phyloP scores from a whole-genome alignment of 2,329 filamentous ascomycete species.

The Lachnellula willkommii region DNA sequence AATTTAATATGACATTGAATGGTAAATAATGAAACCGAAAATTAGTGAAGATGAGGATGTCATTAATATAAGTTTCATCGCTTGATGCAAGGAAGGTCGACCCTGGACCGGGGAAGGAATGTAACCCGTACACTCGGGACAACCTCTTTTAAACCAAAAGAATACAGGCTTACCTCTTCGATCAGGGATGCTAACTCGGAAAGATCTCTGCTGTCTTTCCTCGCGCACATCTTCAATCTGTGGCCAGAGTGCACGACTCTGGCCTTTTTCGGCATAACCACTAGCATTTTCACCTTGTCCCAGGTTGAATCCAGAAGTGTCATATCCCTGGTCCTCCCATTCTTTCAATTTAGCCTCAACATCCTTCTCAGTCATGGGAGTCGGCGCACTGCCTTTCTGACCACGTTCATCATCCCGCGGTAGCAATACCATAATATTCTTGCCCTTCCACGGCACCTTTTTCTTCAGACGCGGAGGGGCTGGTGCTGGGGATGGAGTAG shows the following conservation, averaged over 20 bases:
- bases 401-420: conserved; percentile 64
- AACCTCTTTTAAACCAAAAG: not conserved
- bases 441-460: conserved; percentile 69
- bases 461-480: conserved; percentile 59
- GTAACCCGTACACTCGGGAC: no score
- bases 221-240: conserved; percentile 50
- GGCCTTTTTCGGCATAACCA: conserved; percentile 32
- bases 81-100: not conserved
- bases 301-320: conserved; percentile 63
- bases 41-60: not conserved
- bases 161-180: conserved; percentile 29
- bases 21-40: not conserved
- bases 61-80: not conserved
- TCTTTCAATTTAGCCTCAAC: conserved; percentile 57
- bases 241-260: conserved; percentile 67
- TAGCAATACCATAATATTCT: conserved; percentile 65
- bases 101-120: no score
- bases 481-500: conserved; percentile 28
- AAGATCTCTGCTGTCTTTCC: conserved; percentile 50
- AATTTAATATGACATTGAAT: not conserved
- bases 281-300: conserved; percentile 37
- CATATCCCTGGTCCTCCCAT: conserved; percentile 67
- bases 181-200: conserved; percentile 59
- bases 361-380: conserved; percentile 51
- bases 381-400: conserved; percentile 46